Percentiles rank a stretch among this genome's conserved stretches.
Conservation (phyloP, 116 monocot genomes). For the Dioscorea cayenensis region DNA sequence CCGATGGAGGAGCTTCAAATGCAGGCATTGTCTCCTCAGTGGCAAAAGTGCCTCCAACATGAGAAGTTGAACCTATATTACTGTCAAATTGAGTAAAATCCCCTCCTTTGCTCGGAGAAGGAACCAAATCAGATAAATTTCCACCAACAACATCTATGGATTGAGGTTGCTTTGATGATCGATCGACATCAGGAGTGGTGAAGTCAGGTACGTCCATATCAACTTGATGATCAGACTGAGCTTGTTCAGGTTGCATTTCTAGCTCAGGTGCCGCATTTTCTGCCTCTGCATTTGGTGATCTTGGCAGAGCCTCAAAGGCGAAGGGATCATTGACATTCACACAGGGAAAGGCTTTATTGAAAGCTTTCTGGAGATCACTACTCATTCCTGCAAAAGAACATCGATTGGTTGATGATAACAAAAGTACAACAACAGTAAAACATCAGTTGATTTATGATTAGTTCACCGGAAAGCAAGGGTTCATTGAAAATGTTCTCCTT, state of each 20-base stretch:
- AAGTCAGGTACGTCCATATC: constrained; percentile 7
- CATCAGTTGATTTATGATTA: constrained; percentile 1
- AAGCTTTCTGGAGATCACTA: constrained; percentile 28
- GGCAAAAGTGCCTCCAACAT: constrained; percentile 11
- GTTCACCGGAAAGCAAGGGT: constrained; percentile 47
- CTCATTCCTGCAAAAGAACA: constrained; percentile 41
- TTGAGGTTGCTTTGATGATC: constrained; percentile 32
- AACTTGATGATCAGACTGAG: constrained; percentile 15
- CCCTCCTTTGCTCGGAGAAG: constrained; percentile 20
- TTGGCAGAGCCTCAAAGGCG: neutral
- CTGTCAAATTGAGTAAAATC: constrained; percentile 11
- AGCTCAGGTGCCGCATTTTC: neutral
- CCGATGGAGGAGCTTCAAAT: constrained; percentile 8
- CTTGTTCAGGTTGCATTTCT: constrained; percentile 32
- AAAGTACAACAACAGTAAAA: neutral
- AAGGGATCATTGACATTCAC: constrained; percentile 1
- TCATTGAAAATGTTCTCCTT: constrained; percentile 35
- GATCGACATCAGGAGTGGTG: constrained; percentile 4
- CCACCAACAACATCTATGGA: constrained; percentile 9
- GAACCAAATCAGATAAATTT: constrained; percentile 9
- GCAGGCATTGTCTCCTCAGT: constrained; percentile 14
- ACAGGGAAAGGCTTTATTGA: constrained; percentile 33
- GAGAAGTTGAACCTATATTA: constrained; percentile 14
- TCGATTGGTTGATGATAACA: neutral
- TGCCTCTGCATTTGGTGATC: constrained; percentile 6